Evolutionary conservation across 768 basidiomycete genomes (phyloP).

Genomic region (Naganishia randhawae): DNA sequence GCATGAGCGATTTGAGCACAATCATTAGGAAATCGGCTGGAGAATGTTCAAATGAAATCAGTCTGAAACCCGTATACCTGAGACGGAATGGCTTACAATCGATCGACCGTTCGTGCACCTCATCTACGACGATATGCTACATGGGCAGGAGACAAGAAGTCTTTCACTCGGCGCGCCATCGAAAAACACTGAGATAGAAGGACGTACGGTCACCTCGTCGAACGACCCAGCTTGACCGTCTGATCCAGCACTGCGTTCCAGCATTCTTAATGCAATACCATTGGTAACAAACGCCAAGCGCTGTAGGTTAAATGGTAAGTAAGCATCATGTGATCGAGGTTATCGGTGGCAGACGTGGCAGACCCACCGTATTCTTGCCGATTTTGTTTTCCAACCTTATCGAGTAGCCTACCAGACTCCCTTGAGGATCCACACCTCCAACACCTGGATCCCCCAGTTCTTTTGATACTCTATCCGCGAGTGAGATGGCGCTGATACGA

Average conservation of each 20-base stretch:
- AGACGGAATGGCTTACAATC: constrained; percentile 56
- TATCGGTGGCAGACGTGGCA: not conserved
- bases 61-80: not conserved
- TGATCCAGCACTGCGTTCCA: constrained; percentile 72
- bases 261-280: constrained; percentile 92
- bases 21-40: constrained; percentile 83
- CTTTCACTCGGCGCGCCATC: not conserved
- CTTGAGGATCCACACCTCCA: constrained; percentile 21
- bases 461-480: constrained; percentile 88
- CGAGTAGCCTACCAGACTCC: constrained; percentile 79
- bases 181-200: not conserved
- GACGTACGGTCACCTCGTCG: constrained; percentile 83
- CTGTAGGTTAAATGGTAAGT: constrained; percentile 11
- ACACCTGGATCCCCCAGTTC: constrained; percentile 71
- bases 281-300: constrained; percentile 72
- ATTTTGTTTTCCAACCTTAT: constrained; percentile 87
- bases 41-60: not conserved
- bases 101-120: constrained; percentile 93
- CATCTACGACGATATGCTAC: constrained; percentile 92
- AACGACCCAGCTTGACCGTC: constrained; percentile 70
- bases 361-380: constrained; percentile 62
- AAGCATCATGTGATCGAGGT: too few relatives aligned
- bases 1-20: constrained; percentile 77
- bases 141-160: not conserved
- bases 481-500: constrained; percentile 89